Evolutionary conservation across 108 stramenopile genomes (phyloP).

Genomic region (Skeletonema costatum): DNA sequence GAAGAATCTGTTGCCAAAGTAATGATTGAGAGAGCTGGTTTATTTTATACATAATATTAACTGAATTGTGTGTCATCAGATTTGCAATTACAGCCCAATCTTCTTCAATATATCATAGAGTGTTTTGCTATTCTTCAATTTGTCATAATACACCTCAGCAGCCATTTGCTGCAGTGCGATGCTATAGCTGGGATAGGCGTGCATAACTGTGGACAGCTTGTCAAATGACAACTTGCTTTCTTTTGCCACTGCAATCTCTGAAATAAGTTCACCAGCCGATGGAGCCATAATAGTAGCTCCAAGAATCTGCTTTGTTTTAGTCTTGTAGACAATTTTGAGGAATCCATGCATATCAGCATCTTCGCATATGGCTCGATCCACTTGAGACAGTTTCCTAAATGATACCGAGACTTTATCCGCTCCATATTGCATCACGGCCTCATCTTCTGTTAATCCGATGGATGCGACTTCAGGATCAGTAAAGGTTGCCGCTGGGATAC

Average conservation of each 20-base stretch:
- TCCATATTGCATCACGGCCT: conserved; percentile 63
- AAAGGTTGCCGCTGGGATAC: conserved; percentile 80
- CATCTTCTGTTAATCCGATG: conserved; percentile 78
- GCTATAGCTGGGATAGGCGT: conserved; percentile 67
- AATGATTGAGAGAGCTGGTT: neutral
- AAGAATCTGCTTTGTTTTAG: conserved; percentile 41
- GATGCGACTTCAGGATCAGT: conserved; percentile 85
- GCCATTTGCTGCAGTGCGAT: conserved; percentile 64
- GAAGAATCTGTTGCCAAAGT: conserved; percentile 35
- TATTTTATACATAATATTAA: neutral
- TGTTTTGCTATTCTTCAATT: conserved; percentile 32
- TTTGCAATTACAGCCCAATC: conserved; percentile 39
- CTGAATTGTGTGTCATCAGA: neutral
- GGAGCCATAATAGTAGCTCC: conserved; percentile 67
- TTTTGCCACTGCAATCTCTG: conserved; percentile 57
- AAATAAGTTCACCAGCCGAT: conserved; percentile 67
- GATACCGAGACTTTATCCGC: conserved; percentile 65
- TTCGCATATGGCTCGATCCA: conserved; percentile 61
- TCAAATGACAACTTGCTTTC: conserved; percentile 49
- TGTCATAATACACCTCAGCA: conserved; percentile 61
- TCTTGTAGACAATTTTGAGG: conserved; percentile 57
- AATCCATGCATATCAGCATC: conserved; percentile 45
- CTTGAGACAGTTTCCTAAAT: conserved; percentile 38
- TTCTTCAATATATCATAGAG: conserved; percentile 53
- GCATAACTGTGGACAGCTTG: conserved; percentile 57